Base-by-base conservation (phyloP, 2,329 filamentous ascomycete species). In the Lachnellula hyalina region DNA sequence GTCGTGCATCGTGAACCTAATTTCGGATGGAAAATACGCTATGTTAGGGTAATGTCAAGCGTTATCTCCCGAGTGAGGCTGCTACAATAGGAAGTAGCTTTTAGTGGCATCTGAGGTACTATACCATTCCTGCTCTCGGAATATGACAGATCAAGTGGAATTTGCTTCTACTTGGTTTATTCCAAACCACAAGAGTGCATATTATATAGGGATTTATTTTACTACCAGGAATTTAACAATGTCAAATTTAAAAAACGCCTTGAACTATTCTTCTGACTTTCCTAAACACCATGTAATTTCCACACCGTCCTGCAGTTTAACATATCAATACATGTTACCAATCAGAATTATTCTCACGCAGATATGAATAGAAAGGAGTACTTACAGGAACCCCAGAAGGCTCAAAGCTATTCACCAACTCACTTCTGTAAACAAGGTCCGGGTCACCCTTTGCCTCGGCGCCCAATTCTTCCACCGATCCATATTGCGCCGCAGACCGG, bases 311-410 rank as follows among this genome's bases (percentile, higher is more conserved):
- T 86, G 51, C 11, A 19, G 38, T n/a, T 25, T 11, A 53, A 72
- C 38, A 46, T 57, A 51, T 25, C 25, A 9, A n/a, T 6, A 8
- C 11, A 12, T 6, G 9, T 35, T 28, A 9, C 28, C 7, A 28
- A 28, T 28, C 7, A 7, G 3, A 28, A 9, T 28, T 28, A 34
- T 9, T 9, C 36, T 21, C n/a, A 9, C 42, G 15, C 19, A 45
- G 32, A 45, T 36, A 28, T 14, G 28, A 28, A 12, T 45, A 14
- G 34, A 58, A 19, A 36, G 2, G 15, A 41, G 14, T 35, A 70
- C 82, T 75, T 72, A 86, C 84, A 35, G 82, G 82, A 28, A 80
- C 78, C 4, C 85, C 85, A 7, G 83, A 85, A 0, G 86, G 84
- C 68, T 88, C 85, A 68, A 80, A 87, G 65, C 85, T 86, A 57